Percentiles rank a stretch among this genome's conserved stretches.
phyloP scores from a whole-genome alignment of 148 eudicot species.

The Nepenthes mirabilis region DNA sequence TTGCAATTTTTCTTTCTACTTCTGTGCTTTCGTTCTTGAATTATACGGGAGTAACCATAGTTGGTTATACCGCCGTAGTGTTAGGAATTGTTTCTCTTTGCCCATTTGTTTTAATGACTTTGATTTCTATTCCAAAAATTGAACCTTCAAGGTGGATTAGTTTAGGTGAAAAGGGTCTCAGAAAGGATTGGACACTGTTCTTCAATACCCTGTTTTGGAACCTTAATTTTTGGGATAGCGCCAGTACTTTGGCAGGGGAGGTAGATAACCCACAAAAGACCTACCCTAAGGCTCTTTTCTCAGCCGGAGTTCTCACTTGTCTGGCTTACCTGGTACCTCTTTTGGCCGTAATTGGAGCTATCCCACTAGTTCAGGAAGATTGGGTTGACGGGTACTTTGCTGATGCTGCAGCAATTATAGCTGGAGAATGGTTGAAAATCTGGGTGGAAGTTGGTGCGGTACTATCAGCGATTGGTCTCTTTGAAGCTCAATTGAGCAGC shows the following conservation, averaged over 20 bases:
- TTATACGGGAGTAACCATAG: conserved; percentile 24
- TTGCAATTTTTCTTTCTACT: conserved; percentile 13
- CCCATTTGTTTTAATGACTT: conserved; percentile 20
- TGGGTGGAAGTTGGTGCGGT: conserved; percentile 29
- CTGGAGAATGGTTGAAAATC: conserved; percentile 23
- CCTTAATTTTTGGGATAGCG: conserved; percentile 34
- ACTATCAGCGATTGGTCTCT: conserved; percentile 16
- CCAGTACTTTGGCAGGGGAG: conserved; percentile 28
- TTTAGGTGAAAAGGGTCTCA: conserved; percentile 15
- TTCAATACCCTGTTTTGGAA: conserved; percentile 34
- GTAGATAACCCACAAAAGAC: conserved; percentile 29
- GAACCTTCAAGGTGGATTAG: conserved; percentile 22
- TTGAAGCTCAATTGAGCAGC: conserved; percentile 35
- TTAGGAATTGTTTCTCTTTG: conserved; percentile 18
- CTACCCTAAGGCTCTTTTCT: conserved; percentile 25
- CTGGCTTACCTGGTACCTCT: conserved; percentile 27
- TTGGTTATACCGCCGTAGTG: conserved; percentile 24
- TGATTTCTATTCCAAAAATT: conserved; percentile 18
- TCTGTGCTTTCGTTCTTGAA: conserved; percentile 18
- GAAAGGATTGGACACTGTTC: conserved; percentile 24
- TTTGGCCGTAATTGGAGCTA: conserved; percentile 23
- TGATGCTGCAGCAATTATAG: conserved; percentile 20
- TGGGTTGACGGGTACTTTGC: conserved; percentile 36
- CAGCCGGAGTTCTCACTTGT: conserved; percentile 29
- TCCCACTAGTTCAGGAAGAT: conserved; percentile 16